These are phyloP conservation scores for Babesia caballi DNA, from an alignment of 169 alveolate genomes.

Conservation along the genomic window DNA sequence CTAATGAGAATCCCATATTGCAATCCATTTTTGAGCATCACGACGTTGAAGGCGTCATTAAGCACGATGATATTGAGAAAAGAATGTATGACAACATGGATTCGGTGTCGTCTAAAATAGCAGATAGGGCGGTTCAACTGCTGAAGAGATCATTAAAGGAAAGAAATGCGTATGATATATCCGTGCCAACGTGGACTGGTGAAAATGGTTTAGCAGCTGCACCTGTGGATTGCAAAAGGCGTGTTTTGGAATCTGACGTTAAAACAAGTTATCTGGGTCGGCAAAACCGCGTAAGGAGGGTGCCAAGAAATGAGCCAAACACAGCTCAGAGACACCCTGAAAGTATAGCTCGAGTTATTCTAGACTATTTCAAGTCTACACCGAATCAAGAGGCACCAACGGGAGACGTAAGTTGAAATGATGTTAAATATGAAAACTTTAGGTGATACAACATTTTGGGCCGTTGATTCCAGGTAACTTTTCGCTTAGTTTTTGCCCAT, in stretches of 20 bases:
- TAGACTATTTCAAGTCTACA: conserved; percentile 8
- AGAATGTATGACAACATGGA: not conserved
- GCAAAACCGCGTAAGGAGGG: not conserved
- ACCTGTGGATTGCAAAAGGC: not conserved
- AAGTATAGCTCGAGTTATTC: conserved; percentile 1
- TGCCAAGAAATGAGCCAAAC: not conserved
- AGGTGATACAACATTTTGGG: conserved; percentile 42
- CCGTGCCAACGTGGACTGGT: conserved; percentile 51
- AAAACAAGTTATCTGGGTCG: not conserved
- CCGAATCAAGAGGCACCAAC: conserved; percentile 15
- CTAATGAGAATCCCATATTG: conserved; percentile 3
- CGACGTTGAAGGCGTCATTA: conserved; percentile 24
- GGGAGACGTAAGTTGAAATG: conserved; percentile 16
- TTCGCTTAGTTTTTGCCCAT: not conserved
- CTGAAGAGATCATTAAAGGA: conserved; percentile 18
- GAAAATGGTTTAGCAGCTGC: conserved; percentile 39
- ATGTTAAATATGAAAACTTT: not conserved
- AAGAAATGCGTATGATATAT: conserved; percentile 38
- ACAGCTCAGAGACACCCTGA: too few relatives aligned
- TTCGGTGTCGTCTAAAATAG: not conserved
- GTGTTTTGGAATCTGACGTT: not conserved
- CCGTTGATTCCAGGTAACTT: conserved; percentile 36
- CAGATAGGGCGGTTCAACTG: conserved; percentile 10
- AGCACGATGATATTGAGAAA: conserved; percentile 40
- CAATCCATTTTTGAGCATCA: conserved; percentile 26